Base-by-base conservation (phyloP, 352 stramenopile genomes). In the Lagenidium giganteum region DNA sequence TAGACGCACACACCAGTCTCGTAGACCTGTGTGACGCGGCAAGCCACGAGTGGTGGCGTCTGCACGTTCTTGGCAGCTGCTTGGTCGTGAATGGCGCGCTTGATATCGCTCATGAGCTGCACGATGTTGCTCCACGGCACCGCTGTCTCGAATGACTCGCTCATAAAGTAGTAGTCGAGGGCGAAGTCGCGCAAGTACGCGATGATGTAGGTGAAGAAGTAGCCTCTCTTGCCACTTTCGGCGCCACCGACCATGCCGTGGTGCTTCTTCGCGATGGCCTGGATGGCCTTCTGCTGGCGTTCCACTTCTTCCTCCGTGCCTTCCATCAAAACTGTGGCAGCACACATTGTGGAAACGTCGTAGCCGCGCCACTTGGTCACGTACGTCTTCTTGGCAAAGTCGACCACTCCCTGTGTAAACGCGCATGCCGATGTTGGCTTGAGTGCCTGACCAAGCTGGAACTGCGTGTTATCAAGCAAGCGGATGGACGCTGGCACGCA, bases 131-230 rank as follows among this genome's bases (percentile, higher is more conserved):
- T 78, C 84, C 83, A 95, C 3, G 76, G 71, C 35, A 94, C 76
- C 0, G 81, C 61, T 0, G 83, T 95, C 70, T 97, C 89, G 55
- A 96, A 97, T 4, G 80, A 95, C 48, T 96, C 86, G 35, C 80
- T 90, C 32, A 97, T 61, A 25, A 97, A 95, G 47, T 92, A 86
- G 61, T 96, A 97, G 59, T 88, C 78, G 39, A 97, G 59, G 8
- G 83, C 89, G 64, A 97, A 97, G 51, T 98, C 92, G n/a, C 89
- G 79, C 36, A 98, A 51, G 47, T 97, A 97, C 25, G 92, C 77
- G 51, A 98, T 98, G 42, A 96, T 86, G 61, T 96, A 97, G 27
- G 92, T 98, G 33, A 98, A 85, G 57, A 95, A 84, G 61, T 98
- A 98, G 13, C 92, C 92, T 22, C 88, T 81, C 42, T 86, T 91